Base-by-base conservation (phyloP, 1,284 basidiomycete species). In the Fistulinella cinereoalba region DNA sequence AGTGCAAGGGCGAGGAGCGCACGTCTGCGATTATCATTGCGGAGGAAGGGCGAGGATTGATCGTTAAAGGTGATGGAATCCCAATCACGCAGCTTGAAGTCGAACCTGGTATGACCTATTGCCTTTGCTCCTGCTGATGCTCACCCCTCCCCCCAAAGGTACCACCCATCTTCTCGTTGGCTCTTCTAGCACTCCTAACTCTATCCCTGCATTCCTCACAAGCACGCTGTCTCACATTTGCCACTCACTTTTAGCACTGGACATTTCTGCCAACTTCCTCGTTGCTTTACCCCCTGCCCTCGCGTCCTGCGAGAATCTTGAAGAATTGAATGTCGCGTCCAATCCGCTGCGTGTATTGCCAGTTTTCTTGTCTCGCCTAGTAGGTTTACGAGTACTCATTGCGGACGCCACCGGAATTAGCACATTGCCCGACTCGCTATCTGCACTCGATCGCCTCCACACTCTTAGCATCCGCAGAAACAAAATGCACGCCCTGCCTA, bases 261-360 rank as follows among this genome's bases (percentile, higher is more conserved):
- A 97, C 67, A 86, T 97, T 37, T 93, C 92, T 22, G 79, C 83
- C 56, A 96, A 95, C 66, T 85, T 87, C 53, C 77, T 99, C 31
- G 77, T 80, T 29, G 82, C 84, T 22, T 71, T 99, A 36, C 94
- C 96, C 3, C 82, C 84, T 5, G 77, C 83, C 13, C 79, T 99
- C 36, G 78, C 82, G 19, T 71, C 80, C 19, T 97, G 95, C 66
- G 71, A 76, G 47, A 77, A 74, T 54, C 81, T 99, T 32, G 94
- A 98, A 65, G 97, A 99, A 70, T 78, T 99, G 44, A 97, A 98
- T 64, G 77, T 99, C 43, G 92, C 92, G 12, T 85, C 82, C 45
- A 99, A 99, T 66, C 88, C 89, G 1, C 75, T 98, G 37, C 82
- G 88, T 39, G 83, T 83, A 16, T 74, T 97, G 23, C 94, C 95